Evolutionary conservation across 257 asterid species (phyloP), one percentile per base, ranked within the genome.

Genomic region (Coffea eugenioides): DNA sequence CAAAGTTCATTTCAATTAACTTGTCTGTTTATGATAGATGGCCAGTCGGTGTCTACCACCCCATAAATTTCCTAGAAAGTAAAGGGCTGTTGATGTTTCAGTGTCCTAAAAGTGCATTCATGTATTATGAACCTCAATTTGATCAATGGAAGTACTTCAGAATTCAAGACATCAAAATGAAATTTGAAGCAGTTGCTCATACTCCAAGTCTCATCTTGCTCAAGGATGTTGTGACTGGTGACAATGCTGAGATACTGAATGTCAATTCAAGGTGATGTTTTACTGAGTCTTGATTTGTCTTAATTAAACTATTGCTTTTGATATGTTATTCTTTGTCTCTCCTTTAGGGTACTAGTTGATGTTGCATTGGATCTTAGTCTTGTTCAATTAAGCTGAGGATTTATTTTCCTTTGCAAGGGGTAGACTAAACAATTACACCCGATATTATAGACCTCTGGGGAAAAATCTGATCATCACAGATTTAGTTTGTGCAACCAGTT

Each of bases 131-230:
- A 18, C 48, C 78, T 74, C 15, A 74, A 56, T 15, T 16, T 27
- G 14, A 23, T 5, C 13, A 52, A 25, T 34, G 18, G 15, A 52
- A 74, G 49, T 31, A 6, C 27, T 62, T 74, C 61, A 74, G 11
- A 62, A 36, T 74, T 52, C n/a, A 27, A 11, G 78, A 25, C 49
- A 20, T 34, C 46, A 54, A 74, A 74, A 31, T 48, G 16, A 74
- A 74, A 74, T 74, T n/a, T 74, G 78, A 74, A 74, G 78, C 78
- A 54, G 46, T 74, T 74, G 64, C 48, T 41, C 46, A 74, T 54
- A 54, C 15, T 56, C 68, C 67, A 52, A 74, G 66, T 74, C 18
- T 74, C 41, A 56, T 74, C 27, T 74, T 27, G 43, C 9, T 74
- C 46, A 56, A 41, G 78, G 48, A 51, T 14, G 49, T 71, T 23